phyloP scores from a whole-genome alignment of 2,329 filamentous ascomycete genomes.

The Cercospora sp. region DNA sequence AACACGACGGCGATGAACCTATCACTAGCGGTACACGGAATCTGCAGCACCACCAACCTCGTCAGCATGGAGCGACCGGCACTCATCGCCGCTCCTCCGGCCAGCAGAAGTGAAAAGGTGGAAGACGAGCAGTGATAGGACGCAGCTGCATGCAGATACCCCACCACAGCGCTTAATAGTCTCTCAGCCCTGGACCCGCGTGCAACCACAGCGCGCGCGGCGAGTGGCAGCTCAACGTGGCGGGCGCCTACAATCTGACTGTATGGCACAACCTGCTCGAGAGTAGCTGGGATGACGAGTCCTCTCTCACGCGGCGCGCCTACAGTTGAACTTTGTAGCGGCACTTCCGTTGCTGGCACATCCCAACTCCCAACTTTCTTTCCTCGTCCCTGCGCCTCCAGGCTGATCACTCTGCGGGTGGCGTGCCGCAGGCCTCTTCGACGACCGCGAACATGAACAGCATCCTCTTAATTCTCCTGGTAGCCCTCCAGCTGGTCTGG shows the following conservation, averaged over 20 bases:
- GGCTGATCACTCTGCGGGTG: constrained; percentile 10
- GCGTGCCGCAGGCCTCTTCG: constrained; percentile 8
- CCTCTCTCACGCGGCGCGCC: neutral
- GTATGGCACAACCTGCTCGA: constrained; percentile 6
- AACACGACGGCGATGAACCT: neutral
- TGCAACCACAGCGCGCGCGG: constrained; percentile 3
- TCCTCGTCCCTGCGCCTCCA: neutral
- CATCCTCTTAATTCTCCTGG: constrained; percentile 19
- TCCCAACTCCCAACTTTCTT: neutral
- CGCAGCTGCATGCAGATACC: constrained; percentile 8
- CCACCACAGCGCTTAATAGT: constrained; percentile 16
- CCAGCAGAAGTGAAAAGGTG: neutral
- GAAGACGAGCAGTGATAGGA: constrained; percentile 7
- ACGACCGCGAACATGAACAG: constrained; percentile 18
- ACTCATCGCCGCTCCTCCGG: neutral
- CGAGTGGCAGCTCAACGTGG: constrained; percentile 8
- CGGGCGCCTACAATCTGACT: constrained; percentile 13
- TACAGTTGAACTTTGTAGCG: neutral
- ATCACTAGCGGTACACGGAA: neutral
- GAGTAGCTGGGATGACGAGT: constrained; percentile 8
- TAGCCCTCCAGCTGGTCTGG: constrained; percentile 19
- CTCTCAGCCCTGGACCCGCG: constrained; percentile 11
- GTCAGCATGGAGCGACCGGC: constrained; percentile 7
- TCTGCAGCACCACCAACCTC: neutral
- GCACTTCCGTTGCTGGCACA: neutral